Conservation (phyloP, 371 early-diverging fungal species). For the Mortierella sp. region DNA sequence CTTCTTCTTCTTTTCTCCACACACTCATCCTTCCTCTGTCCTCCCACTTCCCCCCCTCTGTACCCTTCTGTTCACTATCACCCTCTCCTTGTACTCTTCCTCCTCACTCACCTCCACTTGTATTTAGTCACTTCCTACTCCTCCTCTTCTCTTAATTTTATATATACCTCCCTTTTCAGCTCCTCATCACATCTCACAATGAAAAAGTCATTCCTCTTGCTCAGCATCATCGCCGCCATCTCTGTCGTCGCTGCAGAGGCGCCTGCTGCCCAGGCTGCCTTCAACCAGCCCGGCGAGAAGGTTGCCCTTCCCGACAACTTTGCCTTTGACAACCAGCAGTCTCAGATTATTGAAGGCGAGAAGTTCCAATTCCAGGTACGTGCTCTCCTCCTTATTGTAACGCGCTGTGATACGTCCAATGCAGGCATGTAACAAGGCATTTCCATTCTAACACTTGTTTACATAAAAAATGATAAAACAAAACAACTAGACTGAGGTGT, state of each 20-base stretch:
- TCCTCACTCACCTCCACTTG: not conserved
- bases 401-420: not conserved
- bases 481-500: conserved; percentile 77
- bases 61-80: not conserved
- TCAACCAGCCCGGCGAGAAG: conserved; percentile 42
- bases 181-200: conserved; percentile 26
- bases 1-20: conserved; percentile 5
- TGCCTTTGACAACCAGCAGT: conserved; percentile 33
- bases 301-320: conserved; percentile 54
- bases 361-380: conserved; percentile 58
- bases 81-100: not conserved
- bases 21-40: not conserved
- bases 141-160: conserved; percentile 3
- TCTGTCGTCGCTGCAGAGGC: conserved; percentile 56
- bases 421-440: not conserved
- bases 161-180: not conserved
- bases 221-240: conserved; percentile 56
- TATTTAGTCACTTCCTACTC: not conserved
- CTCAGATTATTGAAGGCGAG: conserved; percentile 41
- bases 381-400: not conserved
- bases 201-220: conserved; percentile 52
- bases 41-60: not conserved
- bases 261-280: conserved; percentile 45
- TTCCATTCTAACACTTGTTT: not conserved
- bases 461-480: not conserved